Percentiles rank a stretch among this genome's conserved stretches.
phyloP scores from a whole-genome alignment of 1,284 basidiomycete species.

The Stygiomarasmius scandens region DNA sequence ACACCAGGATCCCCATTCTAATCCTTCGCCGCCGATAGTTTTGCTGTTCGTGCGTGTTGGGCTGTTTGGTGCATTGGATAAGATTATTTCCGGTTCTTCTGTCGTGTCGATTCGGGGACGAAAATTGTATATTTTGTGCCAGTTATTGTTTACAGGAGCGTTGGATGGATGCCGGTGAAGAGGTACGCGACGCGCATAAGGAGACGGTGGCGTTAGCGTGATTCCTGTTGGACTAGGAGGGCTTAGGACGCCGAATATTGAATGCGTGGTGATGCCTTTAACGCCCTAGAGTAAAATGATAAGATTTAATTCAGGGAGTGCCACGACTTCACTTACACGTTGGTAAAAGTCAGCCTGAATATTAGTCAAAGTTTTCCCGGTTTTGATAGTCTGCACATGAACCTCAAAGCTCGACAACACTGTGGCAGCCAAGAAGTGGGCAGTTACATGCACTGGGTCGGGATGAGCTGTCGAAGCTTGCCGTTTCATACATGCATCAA shows the following conservation, averaged over 20 bases:
- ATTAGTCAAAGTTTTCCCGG: conserved; percentile 55
- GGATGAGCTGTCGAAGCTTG: conserved; percentile 49
- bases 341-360: conserved; percentile 59
- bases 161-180: conserved; percentile 52
- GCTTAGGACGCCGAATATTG: conserved; percentile 56
- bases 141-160: conserved; percentile 22
- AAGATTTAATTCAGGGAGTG: not conserved
- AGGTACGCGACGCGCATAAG: conserved; percentile 59
- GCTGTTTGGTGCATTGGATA: conserved; percentile 39
- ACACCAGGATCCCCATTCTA: conserved; percentile 62
- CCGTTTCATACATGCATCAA: conserved; percentile 54
- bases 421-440: conserved; percentile 56
- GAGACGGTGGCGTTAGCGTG: conserved; percentile 48
- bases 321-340: conserved; percentile 5
- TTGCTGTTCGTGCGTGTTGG: conserved; percentile 35
- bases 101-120: conserved; percentile 37
- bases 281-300: conserved; percentile 35
- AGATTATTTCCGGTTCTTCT: conserved; percentile 41
- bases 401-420: conserved; percentile 42
- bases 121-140: conserved; percentile 36
- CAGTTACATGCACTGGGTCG: conserved; percentile 61
- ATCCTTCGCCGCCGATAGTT: conserved; percentile 48
- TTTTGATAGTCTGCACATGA: conserved; percentile 46
- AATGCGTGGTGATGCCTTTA: conserved; percentile 51
- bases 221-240: conserved; percentile 29